Conservation (phyloP, 345 rosid species). For the Rhodomyrtus tomentosa region DNA sequence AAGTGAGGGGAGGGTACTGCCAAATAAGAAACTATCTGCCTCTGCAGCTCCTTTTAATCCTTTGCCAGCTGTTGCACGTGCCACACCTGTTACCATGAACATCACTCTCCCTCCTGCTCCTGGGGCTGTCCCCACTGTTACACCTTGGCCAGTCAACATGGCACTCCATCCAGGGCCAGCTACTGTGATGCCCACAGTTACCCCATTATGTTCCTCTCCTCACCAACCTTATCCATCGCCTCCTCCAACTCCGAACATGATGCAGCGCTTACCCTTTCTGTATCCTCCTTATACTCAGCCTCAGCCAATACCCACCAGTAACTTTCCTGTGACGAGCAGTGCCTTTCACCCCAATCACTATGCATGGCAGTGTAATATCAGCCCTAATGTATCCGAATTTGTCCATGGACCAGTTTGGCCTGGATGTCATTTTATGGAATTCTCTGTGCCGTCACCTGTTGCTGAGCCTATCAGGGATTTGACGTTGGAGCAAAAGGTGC, state of each 20-base stretch:
- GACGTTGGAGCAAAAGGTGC: conserved; percentile 29
- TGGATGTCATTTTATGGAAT: conserved; percentile 58
- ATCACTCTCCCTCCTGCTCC: conserved; percentile 45
- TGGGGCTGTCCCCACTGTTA: conserved; percentile 41
- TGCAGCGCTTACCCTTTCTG: conserved; percentile 73
- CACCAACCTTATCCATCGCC: conserved; percentile 72
- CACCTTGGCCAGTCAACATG: conserved; percentile 83
- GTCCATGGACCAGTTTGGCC: conserved; percentile 70
- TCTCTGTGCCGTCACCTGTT: conserved; percentile 45
- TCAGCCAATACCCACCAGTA: conserved; percentile 52
- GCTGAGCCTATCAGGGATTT: conserved; percentile 54
- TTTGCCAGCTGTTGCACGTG: conserved; percentile 45
- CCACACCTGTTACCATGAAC: conserved; percentile 49
- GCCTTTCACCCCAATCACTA: conserved; percentile 75
- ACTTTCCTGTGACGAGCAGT: conserved; percentile 63
- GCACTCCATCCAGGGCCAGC: conserved; percentile 66
- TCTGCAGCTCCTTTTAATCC: conserved; percentile 97
- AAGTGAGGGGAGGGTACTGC: conserved; percentile 33
- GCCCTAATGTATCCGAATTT: conserved; percentile 49
- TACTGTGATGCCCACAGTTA: conserved; percentile 28
- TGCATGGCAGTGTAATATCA: conserved; percentile 71
- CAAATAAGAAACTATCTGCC: conserved; percentile 81
- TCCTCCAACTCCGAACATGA: conserved; percentile 80
- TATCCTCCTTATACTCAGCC: conserved; percentile 70
- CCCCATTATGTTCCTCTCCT: conserved; percentile 43